These are phyloP conservation scores for Aspergillus pseudonomiae DNA, from an alignment of 2,329 filamentous ascomycete species.

Conservation along the genomic window DNA sequence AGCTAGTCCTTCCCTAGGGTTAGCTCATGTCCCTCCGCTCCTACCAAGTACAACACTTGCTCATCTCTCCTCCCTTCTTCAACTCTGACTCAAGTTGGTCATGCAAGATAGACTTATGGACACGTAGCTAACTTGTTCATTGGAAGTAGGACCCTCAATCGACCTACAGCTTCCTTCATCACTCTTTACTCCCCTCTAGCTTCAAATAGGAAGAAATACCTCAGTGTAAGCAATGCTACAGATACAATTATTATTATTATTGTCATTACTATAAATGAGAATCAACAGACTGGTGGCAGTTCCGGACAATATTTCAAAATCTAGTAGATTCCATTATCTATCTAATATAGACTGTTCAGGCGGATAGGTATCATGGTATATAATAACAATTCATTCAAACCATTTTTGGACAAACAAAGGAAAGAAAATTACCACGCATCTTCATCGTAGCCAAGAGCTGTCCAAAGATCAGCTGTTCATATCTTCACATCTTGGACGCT, in stretches of 20 bases:
- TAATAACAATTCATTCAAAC: not conserved
- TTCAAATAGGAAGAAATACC: not conserved
- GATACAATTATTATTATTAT: not conserved
- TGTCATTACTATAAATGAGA: too few relatives aligned
- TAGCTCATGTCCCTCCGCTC: not conserved
- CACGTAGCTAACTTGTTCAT: not conserved
- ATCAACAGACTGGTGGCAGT: not conserved
- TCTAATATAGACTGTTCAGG: not conserved
- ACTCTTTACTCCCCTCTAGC: not conserved
- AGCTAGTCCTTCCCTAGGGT: not conserved
- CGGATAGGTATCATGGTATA: slow-evolving; percentile 13
- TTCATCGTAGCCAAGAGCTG: not conserved
- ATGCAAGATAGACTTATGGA: not conserved
- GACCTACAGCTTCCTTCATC: too few relatives aligned
- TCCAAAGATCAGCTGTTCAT: slow-evolving; percentile 3
- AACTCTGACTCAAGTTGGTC: not conserved
- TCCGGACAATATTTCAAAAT: not conserved
- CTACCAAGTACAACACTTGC: not conserved
- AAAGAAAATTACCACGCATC: not conserved
- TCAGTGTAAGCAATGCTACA: not conserved
- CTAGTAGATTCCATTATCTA: slow-evolving; percentile 2
- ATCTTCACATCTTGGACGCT: not conserved
- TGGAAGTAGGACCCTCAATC: too few relatives aligned
- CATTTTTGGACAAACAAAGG: not conserved
- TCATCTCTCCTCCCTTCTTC: not conserved